phyloP scores from a whole-genome alignment of 2,329 filamentous ascomycete genomes.

The Corynespora cassiicola region DNA sequence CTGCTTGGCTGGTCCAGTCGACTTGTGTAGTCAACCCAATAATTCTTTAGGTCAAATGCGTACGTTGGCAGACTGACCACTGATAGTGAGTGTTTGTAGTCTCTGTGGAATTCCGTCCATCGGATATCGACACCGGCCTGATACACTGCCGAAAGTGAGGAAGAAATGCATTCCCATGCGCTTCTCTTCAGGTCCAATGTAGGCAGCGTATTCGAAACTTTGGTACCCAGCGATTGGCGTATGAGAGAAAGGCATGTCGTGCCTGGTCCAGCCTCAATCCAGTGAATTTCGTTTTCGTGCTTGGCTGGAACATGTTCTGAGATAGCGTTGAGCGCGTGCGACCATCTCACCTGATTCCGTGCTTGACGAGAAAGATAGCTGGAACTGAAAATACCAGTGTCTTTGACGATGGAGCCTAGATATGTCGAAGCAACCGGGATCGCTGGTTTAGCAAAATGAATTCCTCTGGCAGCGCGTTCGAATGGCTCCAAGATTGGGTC shows the following conservation, averaged over 20 bases:
- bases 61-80: conserved; percentile 36
- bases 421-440: conserved; percentile 35
- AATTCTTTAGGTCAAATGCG: conserved; percentile 36
- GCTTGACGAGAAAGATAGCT: conserved; percentile 18
- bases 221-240: too few relatives aligned
- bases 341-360: too few relatives aligned
- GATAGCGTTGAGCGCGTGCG: too few relatives aligned
- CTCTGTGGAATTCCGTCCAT: conserved; percentile 63
- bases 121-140: conserved; percentile 60
- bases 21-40: conserved; percentile 38
- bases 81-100: conserved; percentile 28
- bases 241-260: too few relatives aligned
- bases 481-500: conserved; percentile 48
- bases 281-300: too few relatives aligned
- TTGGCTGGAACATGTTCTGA: too few relatives aligned
- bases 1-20: too few relatives aligned
- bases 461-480: conserved; percentile 32
- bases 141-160: conserved; percentile 59
- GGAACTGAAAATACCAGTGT: conserved; percentile 43
- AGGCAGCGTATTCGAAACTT: neutral
- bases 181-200: neutral
- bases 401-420: conserved; percentile 36
- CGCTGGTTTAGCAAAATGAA: conserved; percentile 6
- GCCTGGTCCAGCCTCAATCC: too few relatives aligned
- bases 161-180: conserved; percentile 46